These are phyloP conservation scores for Candida fluviatilis DNA, from an alignment of 805 yeast genomes.

Conservation along the genomic window DNA sequence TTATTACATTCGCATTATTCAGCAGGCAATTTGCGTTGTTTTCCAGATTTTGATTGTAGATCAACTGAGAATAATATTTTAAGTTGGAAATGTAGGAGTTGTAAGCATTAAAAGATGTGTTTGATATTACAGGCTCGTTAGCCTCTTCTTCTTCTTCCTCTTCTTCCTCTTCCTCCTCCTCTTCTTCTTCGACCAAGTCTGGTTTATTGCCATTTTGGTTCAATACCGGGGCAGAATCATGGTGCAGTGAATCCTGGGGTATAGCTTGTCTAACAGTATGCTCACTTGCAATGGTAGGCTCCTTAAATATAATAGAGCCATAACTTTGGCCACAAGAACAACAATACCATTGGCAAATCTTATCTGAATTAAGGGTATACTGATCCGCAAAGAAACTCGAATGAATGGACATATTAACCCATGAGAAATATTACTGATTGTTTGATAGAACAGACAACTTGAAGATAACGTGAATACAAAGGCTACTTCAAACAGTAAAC, in stretches of 20 bases:
- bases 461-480: too few species aligned
- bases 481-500: too few species aligned
- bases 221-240: too few species aligned
- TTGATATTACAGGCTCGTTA: too few species aligned
- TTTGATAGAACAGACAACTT: too few species aligned
- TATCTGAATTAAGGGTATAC: slow-evolving; percentile 9
- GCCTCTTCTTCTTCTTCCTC: too few species aligned
- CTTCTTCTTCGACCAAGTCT: slow-evolving; percentile 3
- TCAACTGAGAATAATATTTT: slow-evolving; percentile 22
- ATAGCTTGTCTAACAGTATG: not conserved
- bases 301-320: slow-evolving; percentile 26
- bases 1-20: slow-evolving; percentile 14
- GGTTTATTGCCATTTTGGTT: too few species aligned
- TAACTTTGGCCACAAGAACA: slow-evolving; percentile 38
- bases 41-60: slow-evolving; percentile 11
- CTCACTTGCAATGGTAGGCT: not conserved
- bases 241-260: too few species aligned
- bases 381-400: not conserved
- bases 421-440: not conserved
- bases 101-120: not conserved
- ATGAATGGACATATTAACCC: not conserved
- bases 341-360: slow-evolving; percentile 41
- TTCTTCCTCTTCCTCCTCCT: too few species aligned
- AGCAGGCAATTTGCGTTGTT: not conserved
- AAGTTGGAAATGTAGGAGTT: slow-evolving; percentile 10